Conservation (phyloP, 305 asterid species). For the Salvia sclarea region DNA sequence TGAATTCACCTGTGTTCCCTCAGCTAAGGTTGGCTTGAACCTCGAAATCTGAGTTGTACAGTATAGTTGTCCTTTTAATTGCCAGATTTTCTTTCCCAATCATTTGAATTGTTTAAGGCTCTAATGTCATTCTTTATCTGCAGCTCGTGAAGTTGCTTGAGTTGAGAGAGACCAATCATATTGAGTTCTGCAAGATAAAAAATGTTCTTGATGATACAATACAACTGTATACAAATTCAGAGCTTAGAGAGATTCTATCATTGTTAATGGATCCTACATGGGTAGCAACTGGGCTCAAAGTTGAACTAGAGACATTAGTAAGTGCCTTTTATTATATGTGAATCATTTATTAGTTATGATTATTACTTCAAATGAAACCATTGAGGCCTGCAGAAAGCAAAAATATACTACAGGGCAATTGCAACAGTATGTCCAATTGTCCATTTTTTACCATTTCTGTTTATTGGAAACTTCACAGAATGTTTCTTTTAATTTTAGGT, state of each 20-base stretch:
- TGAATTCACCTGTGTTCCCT: conserved; percentile 84
- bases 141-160: conserved; percentile 98
- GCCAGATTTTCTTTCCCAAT: neutral
- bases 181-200: conserved; percentile 96
- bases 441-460: neutral
- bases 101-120: neutral
- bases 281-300: conserved; percentile 88
- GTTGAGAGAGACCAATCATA: conserved; percentile 90
- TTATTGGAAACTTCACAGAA: neutral
- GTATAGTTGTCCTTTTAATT: neutral
- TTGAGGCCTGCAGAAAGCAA: conserved; percentile 8
- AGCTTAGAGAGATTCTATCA: conserved; percentile 62
- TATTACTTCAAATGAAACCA: neutral
- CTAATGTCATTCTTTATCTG: conserved; percentile 28
- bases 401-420: neutral
- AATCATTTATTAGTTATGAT: neutral
- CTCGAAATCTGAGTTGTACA: neutral
- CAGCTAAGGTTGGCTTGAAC: conserved; percentile 67
- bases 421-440: neutral
- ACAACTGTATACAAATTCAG: conserved; percentile 55
- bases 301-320: conserved; percentile 76
- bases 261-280: conserved; percentile 87
- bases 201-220: conserved; percentile 71
- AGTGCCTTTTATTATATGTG: conserved; percentile 32
- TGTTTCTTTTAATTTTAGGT: conserved; percentile 50